Base-by-base conservation (phyloP, 1,284 basidiomycete species). In the Trametes pubescens region DNA sequence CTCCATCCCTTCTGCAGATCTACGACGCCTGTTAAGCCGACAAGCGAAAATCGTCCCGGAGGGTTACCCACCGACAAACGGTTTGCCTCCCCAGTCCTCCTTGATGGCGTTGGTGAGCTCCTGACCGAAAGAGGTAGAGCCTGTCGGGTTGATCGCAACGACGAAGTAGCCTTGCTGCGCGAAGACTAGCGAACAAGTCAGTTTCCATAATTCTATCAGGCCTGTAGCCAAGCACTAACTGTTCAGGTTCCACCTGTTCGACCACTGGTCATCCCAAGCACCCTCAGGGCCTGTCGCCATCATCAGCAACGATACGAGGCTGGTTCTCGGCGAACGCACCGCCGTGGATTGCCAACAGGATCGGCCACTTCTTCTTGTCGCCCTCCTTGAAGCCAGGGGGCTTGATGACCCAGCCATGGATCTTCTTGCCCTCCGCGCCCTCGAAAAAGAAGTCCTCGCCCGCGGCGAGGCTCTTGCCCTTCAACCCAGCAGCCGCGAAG, bases 51-150 rank as follows among this genome's bases (percentile, higher is more conserved):
- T 21, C 2, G 4, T 38, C 10, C 14, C 34, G 37, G 16, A 5
- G 8, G 1, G 7, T 2, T 4, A 51, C 66, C 24, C 21, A 66
- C 67, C 67, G 22, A 69, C 85, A 72, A 93, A 95, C 1, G 95
- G 95, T 67, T 89, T 92, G 62, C 93, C 93, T 70, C 94, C 93
- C 92, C 93, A 95, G 69, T 94, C 88, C 70, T 85, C 82, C 4
- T 85, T 80, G 71, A 94, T 93, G 2, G 86, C 89, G 74, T 96
- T 91, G 22, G 90, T 93, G 62, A 98, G 87, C 24, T 90, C 93
- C 84, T 95, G 94, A 2, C 94, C 94, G 69, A 95, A 96, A 0
- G 91, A 89, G 1, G 94, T 95, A 48, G 90, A 93, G 7, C 94
- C 95, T 1, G 94, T 95, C 2, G 94, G 94, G 74, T 98, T 98